Evolutionary conservation across 805 yeast species (phyloP).

Genomic region (Saccharomycopsis schoenii): DNA sequence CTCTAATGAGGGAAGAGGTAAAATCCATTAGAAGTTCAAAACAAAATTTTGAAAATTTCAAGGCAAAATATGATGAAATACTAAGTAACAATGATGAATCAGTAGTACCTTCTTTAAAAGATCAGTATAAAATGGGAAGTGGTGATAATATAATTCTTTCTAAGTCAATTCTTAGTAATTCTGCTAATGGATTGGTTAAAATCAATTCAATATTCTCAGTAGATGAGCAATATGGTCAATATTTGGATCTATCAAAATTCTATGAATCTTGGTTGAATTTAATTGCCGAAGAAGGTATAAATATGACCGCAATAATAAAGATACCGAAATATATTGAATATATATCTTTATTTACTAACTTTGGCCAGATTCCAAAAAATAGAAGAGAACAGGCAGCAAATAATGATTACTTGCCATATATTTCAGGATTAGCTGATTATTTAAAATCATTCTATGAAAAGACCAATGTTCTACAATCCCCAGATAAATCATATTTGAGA

Average conservation of each 20-base stretch:
- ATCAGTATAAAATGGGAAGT: slow-evolving; percentile 13
- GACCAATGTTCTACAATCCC: slow-evolving; percentile 38
- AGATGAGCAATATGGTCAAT: slow-evolving; percentile 57
- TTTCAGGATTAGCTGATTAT: slow-evolving; percentile 39
- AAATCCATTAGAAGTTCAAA: slow-evolving; percentile 19
- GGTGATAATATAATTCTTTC: not conserved
- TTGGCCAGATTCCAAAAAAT: slow-evolving; percentile 21
- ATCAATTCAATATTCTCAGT: slow-evolving; percentile 43
- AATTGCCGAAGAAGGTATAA: slow-evolving; percentile 25
- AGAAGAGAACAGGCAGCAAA: slow-evolving; percentile 17
- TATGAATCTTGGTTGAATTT: slow-evolving; percentile 48
- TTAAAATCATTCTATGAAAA: slow-evolving; percentile 37
- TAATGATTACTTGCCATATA: slow-evolving; percentile 34
- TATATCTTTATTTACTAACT: slow-evolving; percentile 35
- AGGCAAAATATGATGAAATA: slow-evolving; percentile 26
- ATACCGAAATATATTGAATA: slow-evolving; percentile 39
- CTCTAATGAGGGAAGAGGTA: not conserved
- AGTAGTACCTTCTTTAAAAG: slow-evolving; percentile 24
- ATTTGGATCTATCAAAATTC: slow-evolving; percentile 43
- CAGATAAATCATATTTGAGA: slow-evolving; percentile 23
- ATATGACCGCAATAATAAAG: slow-evolving; percentile 15
- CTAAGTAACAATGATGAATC: slow-evolving; percentile 25
- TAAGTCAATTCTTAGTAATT: slow-evolving; percentile 35
- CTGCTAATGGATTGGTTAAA: slow-evolving; percentile 35
- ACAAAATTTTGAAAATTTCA: slow-evolving; percentile 30